These are phyloP conservation scores for Solanum paucissectum DNA, from an alignment of 257 asterid species.

Conservation along the genomic window DNA sequence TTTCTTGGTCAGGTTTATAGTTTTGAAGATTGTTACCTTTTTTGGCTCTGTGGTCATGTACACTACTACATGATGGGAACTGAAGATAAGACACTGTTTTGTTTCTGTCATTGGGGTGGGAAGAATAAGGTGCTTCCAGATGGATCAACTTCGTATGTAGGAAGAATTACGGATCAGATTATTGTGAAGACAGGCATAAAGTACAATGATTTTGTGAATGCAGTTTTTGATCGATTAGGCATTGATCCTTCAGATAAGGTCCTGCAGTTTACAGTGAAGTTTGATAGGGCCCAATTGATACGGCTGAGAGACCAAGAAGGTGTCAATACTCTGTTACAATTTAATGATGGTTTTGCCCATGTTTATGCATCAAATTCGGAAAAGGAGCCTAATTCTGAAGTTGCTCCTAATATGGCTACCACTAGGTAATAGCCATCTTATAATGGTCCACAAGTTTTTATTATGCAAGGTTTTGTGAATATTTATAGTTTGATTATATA, in stretches of 20 bases:
- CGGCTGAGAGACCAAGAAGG: slow-evolving; percentile 8
- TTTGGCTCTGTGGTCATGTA: neutral
- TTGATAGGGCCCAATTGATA: slow-evolving; percentile 6
- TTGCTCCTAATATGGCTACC: neutral
- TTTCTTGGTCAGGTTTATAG: neutral
- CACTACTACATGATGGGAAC: neutral
- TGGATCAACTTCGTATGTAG: neutral
- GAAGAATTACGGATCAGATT: neutral
- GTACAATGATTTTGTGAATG: neutral
- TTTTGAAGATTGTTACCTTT: neutral
- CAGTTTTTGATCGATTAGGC: neutral
- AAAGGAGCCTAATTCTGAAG: neutral
- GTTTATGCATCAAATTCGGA: neutral
- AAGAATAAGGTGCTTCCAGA: neutral
- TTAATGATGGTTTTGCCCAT: slow-evolving; percentile 2
- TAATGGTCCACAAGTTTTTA: neutral
- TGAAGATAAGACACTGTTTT: neutral
- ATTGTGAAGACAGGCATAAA: neutral
- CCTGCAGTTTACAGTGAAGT: neutral
- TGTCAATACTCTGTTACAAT: neutral
- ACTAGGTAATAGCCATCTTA: neutral
- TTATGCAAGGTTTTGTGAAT: neutral
- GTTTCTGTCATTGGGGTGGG: slow-evolving; percentile 5
- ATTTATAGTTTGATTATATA: neutral
- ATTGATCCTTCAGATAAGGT: neutral